These are phyloP conservation scores for Arthroderma sp. DNA, from an alignment of 2,329 filamentous ascomycete genomes.

Conservation along the genomic window DNA sequence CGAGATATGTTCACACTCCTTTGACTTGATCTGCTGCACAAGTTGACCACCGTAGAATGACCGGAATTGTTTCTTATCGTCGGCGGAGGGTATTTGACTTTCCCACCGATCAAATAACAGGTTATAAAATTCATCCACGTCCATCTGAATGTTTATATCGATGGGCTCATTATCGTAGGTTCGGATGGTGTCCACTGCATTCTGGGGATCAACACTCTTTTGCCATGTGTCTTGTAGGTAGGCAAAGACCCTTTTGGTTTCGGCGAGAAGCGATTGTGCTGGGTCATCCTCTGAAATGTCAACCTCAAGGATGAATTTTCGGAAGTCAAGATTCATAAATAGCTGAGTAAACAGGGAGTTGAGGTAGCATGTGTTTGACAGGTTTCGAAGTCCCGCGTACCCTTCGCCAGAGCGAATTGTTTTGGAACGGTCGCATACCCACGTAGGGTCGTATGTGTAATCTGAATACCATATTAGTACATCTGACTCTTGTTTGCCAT, in stretches of 20 bases:
- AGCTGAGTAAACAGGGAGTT: slow-evolving; percentile 91
- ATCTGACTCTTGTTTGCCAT: neutral
- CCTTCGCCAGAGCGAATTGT: slow-evolving; percentile 64
- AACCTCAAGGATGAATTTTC: slow-evolving; percentile 66
- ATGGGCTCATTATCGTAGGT: slow-evolving; percentile 74
- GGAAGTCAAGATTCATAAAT: slow-evolving; percentile 87
- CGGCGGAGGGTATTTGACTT: slow-evolving; percentile 55
- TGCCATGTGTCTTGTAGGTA: slow-evolving; percentile 72
- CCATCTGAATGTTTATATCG: slow-evolving; percentile 86
- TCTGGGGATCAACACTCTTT: slow-evolving; percentile 59
- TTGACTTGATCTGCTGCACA: slow-evolving; percentile 89
- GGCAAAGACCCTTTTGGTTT: slow-evolving; percentile 72
- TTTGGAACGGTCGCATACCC: slow-evolving; percentile 52
- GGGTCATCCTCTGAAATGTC: slow-evolving; percentile 43
- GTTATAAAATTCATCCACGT: slow-evolving; percentile 96
- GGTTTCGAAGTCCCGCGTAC: slow-evolving; percentile 79
- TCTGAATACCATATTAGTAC: slow-evolving; percentile 30
- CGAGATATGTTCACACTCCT: slow-evolving; percentile 87
- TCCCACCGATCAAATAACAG: slow-evolving; percentile 87
- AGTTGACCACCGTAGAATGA: slow-evolving; percentile 84
- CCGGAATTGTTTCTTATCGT: slow-evolving; percentile 61
- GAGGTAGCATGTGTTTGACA: slow-evolving; percentile 93
- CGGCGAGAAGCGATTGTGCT: slow-evolving; percentile 56
- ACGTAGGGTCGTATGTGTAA: slow-evolving; percentile 51
- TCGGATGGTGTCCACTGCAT: slow-evolving; percentile 62